phyloP scores from a whole-genome alignment of 179 eudicot species.

The Nepenthes alata region DNA sequence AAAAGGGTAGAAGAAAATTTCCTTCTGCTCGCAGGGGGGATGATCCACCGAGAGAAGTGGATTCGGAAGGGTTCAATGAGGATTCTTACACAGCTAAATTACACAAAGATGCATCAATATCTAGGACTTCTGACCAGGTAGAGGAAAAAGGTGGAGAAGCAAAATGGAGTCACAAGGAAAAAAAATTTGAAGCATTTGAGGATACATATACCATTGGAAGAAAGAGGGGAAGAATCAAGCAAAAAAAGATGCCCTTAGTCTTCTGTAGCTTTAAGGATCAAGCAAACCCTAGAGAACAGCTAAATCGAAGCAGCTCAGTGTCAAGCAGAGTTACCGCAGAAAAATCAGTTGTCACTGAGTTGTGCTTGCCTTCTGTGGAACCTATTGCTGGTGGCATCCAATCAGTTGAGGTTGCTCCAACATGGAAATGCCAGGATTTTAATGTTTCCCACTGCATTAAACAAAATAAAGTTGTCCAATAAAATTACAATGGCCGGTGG shows the following conservation, averaged over 20 bases:
- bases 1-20: conserved; percentile 19
- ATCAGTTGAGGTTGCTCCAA: conserved; percentile 29
- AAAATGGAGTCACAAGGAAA: conserved; percentile 32
- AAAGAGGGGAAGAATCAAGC: conserved; percentile 72
- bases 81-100: conserved; percentile 18
- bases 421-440: conserved; percentile 71
- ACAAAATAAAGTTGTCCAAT: conserved; percentile 55
- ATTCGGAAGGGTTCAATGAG: conserved; percentile 26
- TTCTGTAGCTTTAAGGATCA: conserved; percentile 54
- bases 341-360: conserved; percentile 17
- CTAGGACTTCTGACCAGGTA: conserved; percentile 18
- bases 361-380: conserved; percentile 23
- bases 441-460: conserved; percentile 45
- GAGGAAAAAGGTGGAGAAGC: conserved; percentile 31
- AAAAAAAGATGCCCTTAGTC: conserved; percentile 67
- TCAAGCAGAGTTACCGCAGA: conserved; percentile 15
- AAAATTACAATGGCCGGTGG: conserved; percentile 13
- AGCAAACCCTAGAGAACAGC: conserved; percentile 43
- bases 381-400: conserved; percentile 19
- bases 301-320: conserved; percentile 22
- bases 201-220: conserved; percentile 30
- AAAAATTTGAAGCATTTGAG: conserved; percentile 20
- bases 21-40: conserved; percentile 23
- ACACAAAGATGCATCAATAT: conserved; percentile 28
- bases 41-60: conserved; percentile 16